Base-by-base conservation (phyloP, 306 rosid species). In the Dalbergia cochinchinensis region DNA sequence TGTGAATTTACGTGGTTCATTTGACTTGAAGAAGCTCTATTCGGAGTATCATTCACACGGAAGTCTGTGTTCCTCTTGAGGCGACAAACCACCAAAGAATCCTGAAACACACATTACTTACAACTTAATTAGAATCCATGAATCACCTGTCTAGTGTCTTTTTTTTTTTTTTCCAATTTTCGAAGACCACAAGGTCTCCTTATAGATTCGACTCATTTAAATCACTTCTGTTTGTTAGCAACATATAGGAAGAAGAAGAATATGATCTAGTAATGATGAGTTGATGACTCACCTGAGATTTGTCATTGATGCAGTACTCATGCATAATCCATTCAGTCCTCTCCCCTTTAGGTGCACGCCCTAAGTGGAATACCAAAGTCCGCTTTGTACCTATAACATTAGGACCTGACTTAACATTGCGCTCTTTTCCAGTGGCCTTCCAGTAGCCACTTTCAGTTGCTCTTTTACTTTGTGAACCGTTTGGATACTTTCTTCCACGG, bases 301-400 rank as follows among this genome's bases (percentile, higher is more conserved):
- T 91, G 71, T 87, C 96, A 11, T 57, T 84, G 80, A 89, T 53
- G 86, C 92, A 90, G 64, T 95, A 95, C 71, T 95, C 99, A 5
- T 95, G 98, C 98, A 95, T 89, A 42, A 95, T 92, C 99, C 99
- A 95, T 81, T 92, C 98, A 5, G 99, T 95, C 50, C 99, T 87
- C 65, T 95, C 98, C 16, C 97, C 99, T 85, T 87, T 95, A 0
- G 99, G 99, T 7, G 99, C 98, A 61, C 99, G 99, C 3, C 98
- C 99, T 6, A 83, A 42, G 76, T 95, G 99, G 89, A 92, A 95
- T 34, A 95, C 99, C 64, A 95, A 85, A 80, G 99, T 95, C 44
- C 99, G 80, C 80, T 95, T 95, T 0, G 99, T 89, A 53, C 99
- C 99, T 44, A 95, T 83, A 18, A 89, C 82, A 5, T 84, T 70